Evolutionary conservation across 306 rosid genomes (phyloP).

Genomic region (Pyrus betulifolia): DNA sequence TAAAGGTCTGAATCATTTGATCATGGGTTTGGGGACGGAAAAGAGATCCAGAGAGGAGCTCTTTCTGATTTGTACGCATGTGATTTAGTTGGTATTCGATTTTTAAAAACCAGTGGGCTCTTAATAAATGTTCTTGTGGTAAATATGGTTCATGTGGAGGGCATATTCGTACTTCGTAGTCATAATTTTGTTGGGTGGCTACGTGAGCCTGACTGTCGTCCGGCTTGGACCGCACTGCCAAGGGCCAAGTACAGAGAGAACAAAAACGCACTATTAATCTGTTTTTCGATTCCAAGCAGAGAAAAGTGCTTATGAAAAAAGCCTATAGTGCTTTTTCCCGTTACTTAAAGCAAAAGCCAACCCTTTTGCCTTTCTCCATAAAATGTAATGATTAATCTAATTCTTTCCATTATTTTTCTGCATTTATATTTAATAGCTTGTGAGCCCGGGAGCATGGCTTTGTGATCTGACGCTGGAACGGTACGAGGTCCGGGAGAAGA

Average conservation of each 20-base stretch:
- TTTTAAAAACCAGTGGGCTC: not conserved
- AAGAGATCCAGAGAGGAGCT: too few relatives aligned
- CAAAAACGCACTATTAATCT: not conserved
- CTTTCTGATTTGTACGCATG: not conserved
- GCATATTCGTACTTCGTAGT: not conserved
- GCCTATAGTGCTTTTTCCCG: not conserved
- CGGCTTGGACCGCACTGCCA: constrained; percentile 12
- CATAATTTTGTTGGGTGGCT: not conserved
- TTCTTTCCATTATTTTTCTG: not conserved
- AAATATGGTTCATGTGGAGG: not conserved
- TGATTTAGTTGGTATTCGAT: not conserved
- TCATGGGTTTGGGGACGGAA: fast-evolving
- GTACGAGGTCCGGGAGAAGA: constrained; percentile 93
- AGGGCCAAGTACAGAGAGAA: not conserved
- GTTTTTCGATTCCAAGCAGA: not conserved
- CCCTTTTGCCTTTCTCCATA: not conserved
- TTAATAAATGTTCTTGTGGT: not conserved
- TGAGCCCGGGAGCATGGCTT: constrained; percentile 82
- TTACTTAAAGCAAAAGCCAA: not conserved
- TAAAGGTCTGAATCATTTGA: fast-evolving
- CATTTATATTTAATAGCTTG: constrained; percentile 11
- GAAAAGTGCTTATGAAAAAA: not conserved
- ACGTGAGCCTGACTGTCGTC: not conserved
- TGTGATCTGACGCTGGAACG: constrained; percentile 80
- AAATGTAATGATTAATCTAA: not conserved